Percentiles rank a stretch among this genome's conserved stretches.
Evolutionary conservation across 352 stramenopile genomes (phyloP).

Genomic region (Globisporangium splendens): DNA sequence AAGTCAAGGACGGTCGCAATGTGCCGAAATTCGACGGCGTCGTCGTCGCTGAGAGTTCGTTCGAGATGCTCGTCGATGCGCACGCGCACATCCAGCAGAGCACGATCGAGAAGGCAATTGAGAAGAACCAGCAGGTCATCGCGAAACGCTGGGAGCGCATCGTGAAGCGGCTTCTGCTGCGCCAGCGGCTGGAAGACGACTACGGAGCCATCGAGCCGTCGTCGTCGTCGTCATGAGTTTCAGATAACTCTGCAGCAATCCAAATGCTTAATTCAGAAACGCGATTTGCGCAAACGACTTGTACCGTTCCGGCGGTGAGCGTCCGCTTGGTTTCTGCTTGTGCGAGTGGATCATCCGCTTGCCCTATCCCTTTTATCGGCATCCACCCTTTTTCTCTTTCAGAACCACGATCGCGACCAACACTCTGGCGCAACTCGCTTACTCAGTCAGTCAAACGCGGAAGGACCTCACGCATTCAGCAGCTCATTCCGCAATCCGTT

Average conservation of each 20-base stretch:
- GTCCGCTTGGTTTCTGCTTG: neutral
- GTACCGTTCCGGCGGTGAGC: neutral
- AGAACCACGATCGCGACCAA: neutral
- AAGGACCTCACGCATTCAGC: neutral
- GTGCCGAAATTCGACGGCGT: conserved; percentile 74
- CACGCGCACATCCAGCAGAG: conserved; percentile 61
- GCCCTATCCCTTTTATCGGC: neutral
- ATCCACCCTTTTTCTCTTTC: neutral
- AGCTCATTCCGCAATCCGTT: neutral
- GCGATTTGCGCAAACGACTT: neutral
- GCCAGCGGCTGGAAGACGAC: conserved; percentile 70
- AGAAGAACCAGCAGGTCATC: conserved; percentile 55
- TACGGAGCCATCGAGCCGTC: conserved; percentile 49
- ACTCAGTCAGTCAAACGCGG: neutral
- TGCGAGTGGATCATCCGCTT: neutral
- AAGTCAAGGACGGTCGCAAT: conserved; percentile 56
- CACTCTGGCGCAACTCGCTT: neutral
- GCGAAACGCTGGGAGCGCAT: conserved; percentile 64
- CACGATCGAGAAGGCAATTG: conserved; percentile 70
- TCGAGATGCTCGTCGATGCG: conserved; percentile 58
- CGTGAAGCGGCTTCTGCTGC: conserved; percentile 60
- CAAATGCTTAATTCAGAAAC: neutral
- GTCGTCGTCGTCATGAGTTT: neutral
- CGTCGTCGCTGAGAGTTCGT: conserved; percentile 42
- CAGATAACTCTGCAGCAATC: no score